phyloP scores from a whole-genome alignment of 148 eudicot genomes.

The Chenopodium album region DNA sequence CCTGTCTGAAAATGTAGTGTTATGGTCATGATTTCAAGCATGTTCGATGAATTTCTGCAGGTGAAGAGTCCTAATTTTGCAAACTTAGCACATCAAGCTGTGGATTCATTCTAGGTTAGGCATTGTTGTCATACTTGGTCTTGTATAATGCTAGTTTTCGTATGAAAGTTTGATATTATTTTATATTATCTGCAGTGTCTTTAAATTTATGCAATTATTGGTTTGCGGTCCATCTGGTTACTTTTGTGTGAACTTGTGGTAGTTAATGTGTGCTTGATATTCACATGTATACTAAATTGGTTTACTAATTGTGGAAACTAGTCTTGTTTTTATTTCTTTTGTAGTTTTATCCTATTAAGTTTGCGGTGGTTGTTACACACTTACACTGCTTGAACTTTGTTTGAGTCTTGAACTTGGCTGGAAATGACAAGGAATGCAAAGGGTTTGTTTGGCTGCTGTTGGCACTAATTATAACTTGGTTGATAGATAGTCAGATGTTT shows the following conservation, averaged over 20 bases:
- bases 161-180: neutral
- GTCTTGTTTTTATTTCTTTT: neutral
- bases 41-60: constrained; percentile 33
- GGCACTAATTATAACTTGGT: no score
- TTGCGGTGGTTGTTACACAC: neutral
- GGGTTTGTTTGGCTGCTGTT: neutral
- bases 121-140: neutral
- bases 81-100: constrained; percentile 87
- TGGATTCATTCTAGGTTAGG: constrained; percentile 73
- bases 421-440: neutral
- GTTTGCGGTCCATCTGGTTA: neutral
- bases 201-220: no score
- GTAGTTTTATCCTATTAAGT: neutral
- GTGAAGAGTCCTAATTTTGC: constrained; percentile 47
- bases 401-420: neutral
- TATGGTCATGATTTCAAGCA: neutral
- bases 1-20: no score
- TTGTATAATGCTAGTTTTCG: neutral
- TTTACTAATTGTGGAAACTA: neutral
- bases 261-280: neutral
- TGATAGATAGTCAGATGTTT: neutral
- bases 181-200: neutral
- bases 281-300: neutral
- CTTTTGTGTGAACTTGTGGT: neutral
- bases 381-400: neutral